Evolutionary conservation across 306 rosid genomes (phyloP).

Genomic region (Begonia peltatifolia): DNA sequence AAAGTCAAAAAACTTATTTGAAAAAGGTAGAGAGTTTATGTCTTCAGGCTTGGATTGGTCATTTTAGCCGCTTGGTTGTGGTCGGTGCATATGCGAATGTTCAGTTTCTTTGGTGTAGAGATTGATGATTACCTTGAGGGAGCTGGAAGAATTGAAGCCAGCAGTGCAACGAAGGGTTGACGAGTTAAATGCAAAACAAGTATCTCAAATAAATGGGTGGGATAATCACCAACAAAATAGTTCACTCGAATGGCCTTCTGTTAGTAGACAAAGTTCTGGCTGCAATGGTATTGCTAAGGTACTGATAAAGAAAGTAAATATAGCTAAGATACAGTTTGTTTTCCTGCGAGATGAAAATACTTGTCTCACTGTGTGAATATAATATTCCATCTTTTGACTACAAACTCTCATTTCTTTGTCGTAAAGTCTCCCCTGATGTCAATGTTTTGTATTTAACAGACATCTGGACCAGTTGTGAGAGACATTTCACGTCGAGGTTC

Average conservation of each 20-base stretch:
- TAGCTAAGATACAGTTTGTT: no score
- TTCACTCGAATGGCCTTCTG: slow-evolving; percentile 25
- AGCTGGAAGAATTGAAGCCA: slow-evolving; percentile 81
- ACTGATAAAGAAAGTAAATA: no score
- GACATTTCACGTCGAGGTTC: slow-evolving; percentile 28
- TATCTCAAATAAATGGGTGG: slow-evolving; percentile 27
- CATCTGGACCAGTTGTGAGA: slow-evolving; percentile 29
- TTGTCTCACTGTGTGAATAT: no score
- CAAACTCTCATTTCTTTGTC: no score
- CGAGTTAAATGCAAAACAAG: slow-evolving; percentile 38
- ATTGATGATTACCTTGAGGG: slow-evolving; percentile 48
- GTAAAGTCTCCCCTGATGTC: not conserved
- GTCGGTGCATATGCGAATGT: not conserved
- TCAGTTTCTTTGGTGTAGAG: slow-evolving; percentile 25
- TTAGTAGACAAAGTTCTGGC: slow-evolving; percentile 19
- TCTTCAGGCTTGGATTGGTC: not conserved
- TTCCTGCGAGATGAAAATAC: no score
- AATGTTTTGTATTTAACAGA: slow-evolving; percentile 32
- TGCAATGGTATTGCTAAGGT: no score
- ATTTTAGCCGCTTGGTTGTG: not conserved
- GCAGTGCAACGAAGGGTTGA: slow-evolving; percentile 58
- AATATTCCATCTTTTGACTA: no score
- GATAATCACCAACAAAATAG: slow-evolving; percentile 33
- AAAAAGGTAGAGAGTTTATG: slow-evolving; percentile 40
- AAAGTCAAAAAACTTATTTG: slow-evolving; percentile 41